Evolutionary conservation across 192 early-diverging fungal species (phyloP), one percentile per base, ranked within the genome.

Genomic region (Glomus cerebriforme): DNA sequence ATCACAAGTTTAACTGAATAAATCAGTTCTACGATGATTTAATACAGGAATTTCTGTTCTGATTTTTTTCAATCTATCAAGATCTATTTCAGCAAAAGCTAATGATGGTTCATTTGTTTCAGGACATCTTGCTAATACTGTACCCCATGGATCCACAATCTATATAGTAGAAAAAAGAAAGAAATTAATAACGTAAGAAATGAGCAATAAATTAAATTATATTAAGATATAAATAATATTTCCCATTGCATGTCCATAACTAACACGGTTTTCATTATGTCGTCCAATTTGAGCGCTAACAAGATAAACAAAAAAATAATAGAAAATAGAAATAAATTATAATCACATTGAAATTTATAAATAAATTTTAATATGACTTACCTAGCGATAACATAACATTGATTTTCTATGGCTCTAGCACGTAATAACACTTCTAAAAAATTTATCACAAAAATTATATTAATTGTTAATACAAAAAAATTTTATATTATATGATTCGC

Each of bases 91-190:
- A 0, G 91, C 92, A 2, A 91, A 75, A 3, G 90, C 92, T 24
- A 96, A n/a, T 0, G 75, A 81, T 3, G 92, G 88, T 59, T 90
- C 85, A 8, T n/a, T 79, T 26, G 82, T 78, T 35, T 88, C 87
- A 70, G 87, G 71, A 66, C 92, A 92, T 67, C 86, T 86, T 17
- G 92, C 92, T 7, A 94, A 45, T 2, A 96, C 85, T 3, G 86
- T 83, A 6, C 95, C 95, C 94, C 94, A 96, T 10, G 95, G 94
- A 81, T 94, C 93, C 24, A 95, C 87, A 69, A 96, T 92, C 88
- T 91, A 76, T 17, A 72, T 1, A n/a, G n/a, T n/a, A n/a, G n/a
- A n/a, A n/a, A n/a, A n/a, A n/a, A 74, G 19, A 39, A 35, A 22
- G 10, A 37, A 22, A 77, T 31, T 63, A 15, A 17, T 49, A 79